phyloP scores from a whole-genome alignment of 106 monocot genomes.

The Dioscorea zingiberensis region DNA sequence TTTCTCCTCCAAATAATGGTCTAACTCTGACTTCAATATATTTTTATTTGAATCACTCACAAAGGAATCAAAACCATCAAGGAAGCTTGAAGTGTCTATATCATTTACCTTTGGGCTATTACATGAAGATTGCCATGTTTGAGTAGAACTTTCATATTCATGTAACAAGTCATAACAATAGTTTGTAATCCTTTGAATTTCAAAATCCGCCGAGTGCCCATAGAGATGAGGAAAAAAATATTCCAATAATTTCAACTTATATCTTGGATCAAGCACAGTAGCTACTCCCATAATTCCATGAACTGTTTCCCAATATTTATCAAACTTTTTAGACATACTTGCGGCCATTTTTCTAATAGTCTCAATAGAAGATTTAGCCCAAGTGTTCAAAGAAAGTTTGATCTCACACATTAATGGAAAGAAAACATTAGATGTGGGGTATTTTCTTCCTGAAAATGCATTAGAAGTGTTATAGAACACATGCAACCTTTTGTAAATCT shows the following conservation, averaged over 20 bases:
- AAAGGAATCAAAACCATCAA: no score
- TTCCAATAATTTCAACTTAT: not conserved
- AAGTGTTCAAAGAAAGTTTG: not conserved
- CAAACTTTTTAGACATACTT: not conserved
- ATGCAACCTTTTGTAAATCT: constrained; percentile 3
- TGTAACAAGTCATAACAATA: constrained; percentile 1
- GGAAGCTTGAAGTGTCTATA: no score
- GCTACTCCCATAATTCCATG: not conserved
- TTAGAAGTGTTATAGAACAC: not conserved
- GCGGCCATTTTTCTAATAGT: not conserved
- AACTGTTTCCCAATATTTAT: not conserved
- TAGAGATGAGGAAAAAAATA: not conserved
- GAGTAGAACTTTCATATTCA: constrained; percentile 1
- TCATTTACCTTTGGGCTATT: not conserved
- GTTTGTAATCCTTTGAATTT: not conserved
- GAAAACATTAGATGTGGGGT: not conserved
- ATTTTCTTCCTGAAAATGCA: not conserved
- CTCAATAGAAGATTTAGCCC: not conserved
- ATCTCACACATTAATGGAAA: constrained; percentile 1
- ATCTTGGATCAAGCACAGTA: not conserved
- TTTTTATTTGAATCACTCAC: not conserved
- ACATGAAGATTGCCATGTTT: not conserved
- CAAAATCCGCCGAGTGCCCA: not conserved
- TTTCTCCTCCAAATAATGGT: no score
- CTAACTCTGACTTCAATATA: no score